phyloP scores from a whole-genome alignment of 2,329 filamentous ascomycete species.

The Colletotrichum echinochloae region DNA sequence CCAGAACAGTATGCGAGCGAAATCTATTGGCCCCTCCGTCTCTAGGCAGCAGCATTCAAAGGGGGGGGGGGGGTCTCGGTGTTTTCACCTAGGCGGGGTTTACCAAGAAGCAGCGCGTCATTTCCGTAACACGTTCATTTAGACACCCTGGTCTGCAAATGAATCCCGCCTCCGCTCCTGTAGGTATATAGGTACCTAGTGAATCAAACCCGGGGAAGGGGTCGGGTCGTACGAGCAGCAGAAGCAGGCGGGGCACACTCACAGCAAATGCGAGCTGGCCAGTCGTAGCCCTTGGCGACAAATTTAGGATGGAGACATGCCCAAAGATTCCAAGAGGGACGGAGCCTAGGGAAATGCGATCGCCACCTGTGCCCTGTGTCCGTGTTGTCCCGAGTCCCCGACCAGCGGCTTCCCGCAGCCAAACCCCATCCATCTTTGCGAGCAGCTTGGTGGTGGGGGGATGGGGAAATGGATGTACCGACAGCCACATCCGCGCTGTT shows the following conservation, averaged over 20 bases:
- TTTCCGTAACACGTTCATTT: not conserved
- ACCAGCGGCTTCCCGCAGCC: not conserved
- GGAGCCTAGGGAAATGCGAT: not conserved
- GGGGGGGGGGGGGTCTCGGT: not conserved
- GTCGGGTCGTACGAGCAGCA: not conserved
- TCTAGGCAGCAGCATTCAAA: slow-evolving; percentile 9
- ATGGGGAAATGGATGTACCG: slow-evolving; percentile 1
- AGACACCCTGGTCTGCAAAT: not conserved
- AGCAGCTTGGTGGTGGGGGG: not conserved
- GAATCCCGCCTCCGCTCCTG: not conserved
- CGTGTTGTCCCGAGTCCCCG: not conserved
- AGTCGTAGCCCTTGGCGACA: slow-evolving; percentile 5
- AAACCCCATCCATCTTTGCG: not conserved
- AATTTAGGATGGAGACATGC: not conserved
- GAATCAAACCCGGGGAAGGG: not conserved
- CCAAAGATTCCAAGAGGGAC: not conserved
- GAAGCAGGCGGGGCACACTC: not conserved
- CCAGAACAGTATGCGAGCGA: not conserved
- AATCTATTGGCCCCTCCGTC: not conserved
- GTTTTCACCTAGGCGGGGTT: not conserved
- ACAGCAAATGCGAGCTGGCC: slow-evolving; percentile 14
- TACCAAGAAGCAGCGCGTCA: not conserved
- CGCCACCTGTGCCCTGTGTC: not conserved
- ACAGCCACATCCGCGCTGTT: slow-evolving; percentile 1
- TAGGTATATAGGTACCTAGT: not conserved